These are phyloP conservation scores for Globisporangium uncinulatum DNA, from an alignment of 352 stramenopile species.

Conservation along the genomic window DNA sequence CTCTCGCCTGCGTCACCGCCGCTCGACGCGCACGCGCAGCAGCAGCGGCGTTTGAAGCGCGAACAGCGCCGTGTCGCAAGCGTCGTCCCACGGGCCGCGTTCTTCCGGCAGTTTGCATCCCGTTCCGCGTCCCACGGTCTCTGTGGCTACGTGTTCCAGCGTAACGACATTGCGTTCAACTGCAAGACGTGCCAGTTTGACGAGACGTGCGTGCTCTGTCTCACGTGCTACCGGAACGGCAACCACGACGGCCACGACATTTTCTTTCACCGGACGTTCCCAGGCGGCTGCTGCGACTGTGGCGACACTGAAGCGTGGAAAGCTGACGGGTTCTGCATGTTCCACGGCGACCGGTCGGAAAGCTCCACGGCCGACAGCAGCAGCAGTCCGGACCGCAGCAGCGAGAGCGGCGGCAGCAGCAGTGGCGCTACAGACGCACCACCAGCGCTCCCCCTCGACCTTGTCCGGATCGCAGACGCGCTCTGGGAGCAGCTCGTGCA, in stretches of 20 bases:
- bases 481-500: slow-evolving; percentile 70
- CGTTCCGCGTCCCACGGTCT: slow-evolving; percentile 46
- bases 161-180: slow-evolving; percentile 98
- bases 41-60: slow-evolving; percentile 1
- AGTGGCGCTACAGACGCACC: slow-evolving; percentile 18
- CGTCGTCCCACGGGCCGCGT: slow-evolving; percentile 38
- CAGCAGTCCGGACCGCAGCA: slow-evolving; percentile 5
- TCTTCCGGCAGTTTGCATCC: slow-evolving; percentile 55
- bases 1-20: slow-evolving; percentile 13
- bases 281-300: slow-evolving; percentile 96
- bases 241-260: slow-evolving; percentile 95
- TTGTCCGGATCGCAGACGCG: slow-evolving; percentile 49
- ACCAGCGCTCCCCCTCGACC: slow-evolving; percentile 22
- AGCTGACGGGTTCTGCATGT: slow-evolving; percentile 90
- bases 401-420: slow-evolving; percentile 10
- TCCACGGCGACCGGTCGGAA: slow-evolving; percentile 65
- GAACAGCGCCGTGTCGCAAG: slow-evolving; percentile 6
- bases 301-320: slow-evolving; percentile 97
- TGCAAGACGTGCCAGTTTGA: slow-evolving; percentile 98
- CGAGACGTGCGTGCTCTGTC: slow-evolving; percentile 96
- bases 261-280: slow-evolving; percentile 75
- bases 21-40: slow-evolving; percentile 9
- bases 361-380: slow-evolving; percentile 11
- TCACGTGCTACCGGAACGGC: slow-evolving; percentile 92
- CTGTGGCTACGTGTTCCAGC: slow-evolving; percentile 96